A percentile compares a stretch with the other conserved stretches of the same genome.
Conservation (phyloP, 129 eudicot species). For the Ambrosia trifida region DNA sequence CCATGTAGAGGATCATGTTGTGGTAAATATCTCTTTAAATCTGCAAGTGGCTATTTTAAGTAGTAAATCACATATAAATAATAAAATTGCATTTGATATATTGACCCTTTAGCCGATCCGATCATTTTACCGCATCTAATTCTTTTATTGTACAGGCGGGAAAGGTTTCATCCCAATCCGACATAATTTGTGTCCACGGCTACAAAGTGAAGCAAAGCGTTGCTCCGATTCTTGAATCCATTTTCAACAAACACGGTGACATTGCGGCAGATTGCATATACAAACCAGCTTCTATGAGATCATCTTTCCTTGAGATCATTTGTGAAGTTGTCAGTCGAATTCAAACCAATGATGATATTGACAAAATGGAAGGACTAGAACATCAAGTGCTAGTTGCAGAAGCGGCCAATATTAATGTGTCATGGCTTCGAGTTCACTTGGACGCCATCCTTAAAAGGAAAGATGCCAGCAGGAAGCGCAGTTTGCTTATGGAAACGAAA, state of each 20-base stretch:
- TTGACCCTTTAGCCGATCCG: neutral
- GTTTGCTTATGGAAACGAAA: constrained; percentile 23
- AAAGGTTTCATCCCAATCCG: constrained; percentile 11
- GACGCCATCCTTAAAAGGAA: constrained; percentile 4
- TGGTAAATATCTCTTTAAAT: neutral
- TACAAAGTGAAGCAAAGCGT: constrained; percentile 41
- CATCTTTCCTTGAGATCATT: constrained; percentile 29
- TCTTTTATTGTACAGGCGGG: neutral
- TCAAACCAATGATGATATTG: constrained; percentile 10
- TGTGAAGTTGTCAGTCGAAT: constrained; percentile 29
- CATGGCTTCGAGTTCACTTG: constrained; percentile 31
- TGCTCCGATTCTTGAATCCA: constrained; percentile 38
- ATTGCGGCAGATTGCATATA: constrained; percentile 31
- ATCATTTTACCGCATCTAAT: neutral
- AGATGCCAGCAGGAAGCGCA: neutral
- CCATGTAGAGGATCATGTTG: neutral
- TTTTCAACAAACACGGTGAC: constrained; percentile 39
- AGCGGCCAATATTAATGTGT: constrained; percentile 28
- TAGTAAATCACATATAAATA: neutral
- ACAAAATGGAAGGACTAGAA: constrained; percentile 26
- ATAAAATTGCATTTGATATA: neutral
- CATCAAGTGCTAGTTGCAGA: constrained; percentile 15
- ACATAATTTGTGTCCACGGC: constrained; percentile 28
- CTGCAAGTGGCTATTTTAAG: neutral
- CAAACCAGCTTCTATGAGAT: constrained; percentile 29